phyloP scores from a whole-genome alignment of 2,329 filamentous ascomycete genomes.

The Botrytis aclada region DNA sequence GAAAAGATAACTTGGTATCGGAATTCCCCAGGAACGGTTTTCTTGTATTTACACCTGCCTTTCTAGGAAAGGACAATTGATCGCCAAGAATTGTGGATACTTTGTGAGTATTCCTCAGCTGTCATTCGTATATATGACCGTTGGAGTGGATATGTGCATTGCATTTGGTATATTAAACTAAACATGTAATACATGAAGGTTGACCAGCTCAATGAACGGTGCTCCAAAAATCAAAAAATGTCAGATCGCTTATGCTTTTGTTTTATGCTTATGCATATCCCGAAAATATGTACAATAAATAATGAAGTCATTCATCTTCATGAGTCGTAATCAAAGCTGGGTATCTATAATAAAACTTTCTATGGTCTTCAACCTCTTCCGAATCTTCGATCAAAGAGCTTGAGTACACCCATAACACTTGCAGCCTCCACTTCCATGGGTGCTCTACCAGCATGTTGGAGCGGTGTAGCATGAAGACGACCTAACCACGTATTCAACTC shows the following conservation, averaged over 20 bases:
- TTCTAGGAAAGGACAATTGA: neutral
- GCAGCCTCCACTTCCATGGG: constrained; percentile 78
- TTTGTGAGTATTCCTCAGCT: neutral
- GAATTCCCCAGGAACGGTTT: constrained; percentile 9
- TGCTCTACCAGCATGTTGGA: constrained; percentile 42
- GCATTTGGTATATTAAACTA: neutral
- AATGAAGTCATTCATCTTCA: constrained; percentile 8
- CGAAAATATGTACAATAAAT: constrained; percentile 11
- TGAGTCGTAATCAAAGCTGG: constrained; percentile 10
- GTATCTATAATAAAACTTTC: constrained; percentile 8
- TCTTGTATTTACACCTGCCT: constrained; percentile 1
- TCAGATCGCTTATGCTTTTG: constrained; percentile 3
- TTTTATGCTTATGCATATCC: neutral
- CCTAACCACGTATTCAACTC: constrained; percentile 75
- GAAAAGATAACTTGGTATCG: neutral
- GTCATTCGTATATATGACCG: neutral
- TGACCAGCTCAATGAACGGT: neutral
- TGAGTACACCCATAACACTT: constrained; percentile 81
- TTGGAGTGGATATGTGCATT: constrained; percentile 6
- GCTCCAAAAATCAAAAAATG: neutral
- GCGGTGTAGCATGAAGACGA: constrained; percentile 60
- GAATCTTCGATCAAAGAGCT: constrained; percentile 76
- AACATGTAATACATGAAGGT: neutral
- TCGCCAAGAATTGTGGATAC: constrained; percentile 15
- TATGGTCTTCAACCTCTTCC: constrained; percentile 42